A percentile compares a stretch with the other conserved stretches of the same genome.
phyloP scores from a whole-genome alignment of 768 basidiomycete species.

The Termitomyces sp. region DNA sequence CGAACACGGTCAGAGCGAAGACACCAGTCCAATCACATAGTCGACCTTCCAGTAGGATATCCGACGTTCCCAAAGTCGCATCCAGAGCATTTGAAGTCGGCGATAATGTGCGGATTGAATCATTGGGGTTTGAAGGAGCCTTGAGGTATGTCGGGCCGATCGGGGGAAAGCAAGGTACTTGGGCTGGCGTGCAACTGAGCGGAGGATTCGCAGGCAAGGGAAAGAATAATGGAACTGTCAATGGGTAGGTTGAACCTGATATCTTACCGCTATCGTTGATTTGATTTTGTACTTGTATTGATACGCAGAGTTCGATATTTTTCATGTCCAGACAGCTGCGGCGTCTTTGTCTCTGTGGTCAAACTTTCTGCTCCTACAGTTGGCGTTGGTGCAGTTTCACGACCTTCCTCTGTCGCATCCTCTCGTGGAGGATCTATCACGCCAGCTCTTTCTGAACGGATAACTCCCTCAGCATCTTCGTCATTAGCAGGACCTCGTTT shows the following conservation, averaged over 20 bases:
- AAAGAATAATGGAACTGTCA: slow-evolving; percentile 91
- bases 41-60: slow-evolving; percentile 37
- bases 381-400: slow-evolving; percentile 39
- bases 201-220: slow-evolving; percentile 86
- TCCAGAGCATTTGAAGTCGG: slow-evolving; percentile 60
- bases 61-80: slow-evolving; percentile 46
- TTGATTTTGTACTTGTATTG: neutral
- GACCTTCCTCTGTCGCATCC: slow-evolving; percentile 81
- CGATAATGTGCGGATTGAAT: slow-evolving; percentile 82
- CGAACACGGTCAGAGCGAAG: slow-evolving; percentile 39
- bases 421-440: slow-evolving; percentile 57
- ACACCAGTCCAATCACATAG: slow-evolving; percentile 54
- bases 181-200: slow-evolving; percentile 90
- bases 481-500: slow-evolving; percentile 20
- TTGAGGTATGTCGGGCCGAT: slow-evolving; percentile 81
- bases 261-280: slow-evolving; percentile 12
- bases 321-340: slow-evolving; percentile 74
- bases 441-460: slow-evolving; percentile 48
- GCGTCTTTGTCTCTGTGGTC: slow-evolving; percentile 81
- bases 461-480: slow-evolving; percentile 40
- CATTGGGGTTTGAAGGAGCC: slow-evolving; percentile 81
- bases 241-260: slow-evolving; percentile 54
- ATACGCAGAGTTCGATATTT: slow-evolving; percentile 73
- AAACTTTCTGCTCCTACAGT: slow-evolving; percentile 81
- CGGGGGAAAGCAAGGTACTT: slow-evolving; percentile 82